Evolutionary conservation across 2,329 filamentous ascomycete genomes (phyloP), one percentile per base, ranked within the genome.

Genomic region (Daldinia eschscholtzii): DNA sequence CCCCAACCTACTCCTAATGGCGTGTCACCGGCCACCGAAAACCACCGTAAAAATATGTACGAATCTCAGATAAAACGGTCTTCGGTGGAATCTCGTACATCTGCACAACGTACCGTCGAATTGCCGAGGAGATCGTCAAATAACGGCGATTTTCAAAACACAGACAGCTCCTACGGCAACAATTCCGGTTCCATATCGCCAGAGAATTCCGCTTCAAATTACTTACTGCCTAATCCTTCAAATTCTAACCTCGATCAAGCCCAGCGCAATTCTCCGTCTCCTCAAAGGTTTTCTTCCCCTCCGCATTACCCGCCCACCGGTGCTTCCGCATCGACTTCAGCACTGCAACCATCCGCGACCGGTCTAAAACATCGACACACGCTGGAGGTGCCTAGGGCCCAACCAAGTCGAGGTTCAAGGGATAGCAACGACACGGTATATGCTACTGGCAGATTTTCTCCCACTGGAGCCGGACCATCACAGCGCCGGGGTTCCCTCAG

Each of bases 401-500:
- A 86, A 20, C 85, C 89, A n/a, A 83, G 87, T 37, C 87, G 93
- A 74, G 87, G 83, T 60, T 93, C 93, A n/a, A 89, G 88, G 73
- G 94, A 97, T 72, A 86, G 90, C 33, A 83, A 87, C 70, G 92
- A 94, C 73, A 86, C 80, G 1, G 86, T 88, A 13, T 89, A 89
- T 48, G 86, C 90, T 9, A 95, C 88, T 73, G 95, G 94, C 53
- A 90, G 94, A 63, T 95, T 97, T 78, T 97, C 95, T 23, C 94
- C 89, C 0, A 84, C 83, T 7, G 83, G 82, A 6, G 76, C 89
- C 5, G 85, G 87, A 1, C 83, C 87, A 20, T 86, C 87, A 20
- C 85, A 86, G 58, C 89, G 95, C 75, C 87, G 94, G 73, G 90
- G 92, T 7, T 99, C 96, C n/a, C 85, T 97, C 70, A 94, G 88